Evolutionary conservation across 2,329 filamentous ascomycete species (phyloP).

Genomic region (Penicillium sp.): DNA sequence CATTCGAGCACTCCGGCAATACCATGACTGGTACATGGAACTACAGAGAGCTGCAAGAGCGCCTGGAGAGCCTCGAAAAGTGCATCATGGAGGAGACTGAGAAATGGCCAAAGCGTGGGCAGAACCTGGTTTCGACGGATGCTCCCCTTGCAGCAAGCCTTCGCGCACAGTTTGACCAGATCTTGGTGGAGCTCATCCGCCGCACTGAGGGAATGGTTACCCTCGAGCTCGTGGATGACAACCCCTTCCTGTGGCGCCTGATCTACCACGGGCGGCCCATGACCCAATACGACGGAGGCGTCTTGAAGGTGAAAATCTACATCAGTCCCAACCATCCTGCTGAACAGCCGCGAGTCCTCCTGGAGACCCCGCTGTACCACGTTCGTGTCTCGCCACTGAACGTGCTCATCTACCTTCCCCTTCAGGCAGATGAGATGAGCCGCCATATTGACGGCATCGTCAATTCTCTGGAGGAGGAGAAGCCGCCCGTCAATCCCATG

Average conservation of each 20-base stretch:
- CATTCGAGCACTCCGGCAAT: conserved; percentile 78
- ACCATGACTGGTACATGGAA: conserved; percentile 84
- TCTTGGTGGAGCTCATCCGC: conserved; percentile 71
- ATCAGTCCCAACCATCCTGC: conserved; percentile 86
- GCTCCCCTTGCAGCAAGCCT: conserved; percentile 78
- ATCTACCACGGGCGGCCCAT: conserved; percentile 90
- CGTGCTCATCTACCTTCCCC: conserved; percentile 77
- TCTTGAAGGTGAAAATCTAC: conserved; percentile 77
- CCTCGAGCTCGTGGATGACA: conserved; percentile 73
- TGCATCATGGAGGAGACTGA: conserved; percentile 71
- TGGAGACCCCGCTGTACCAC: conserved; percentile 83
- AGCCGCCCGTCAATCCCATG: conserved; percentile 84
- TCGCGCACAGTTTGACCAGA: conserved; percentile 80
- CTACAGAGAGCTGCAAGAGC: conserved; percentile 70
- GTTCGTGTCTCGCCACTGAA: conserved; percentile 80
- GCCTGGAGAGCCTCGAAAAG: conserved; percentile 68
- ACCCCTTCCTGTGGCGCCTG: conserved; percentile 86
- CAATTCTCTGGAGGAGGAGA: conserved; percentile 79
- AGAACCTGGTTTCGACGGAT: conserved; percentile 63
- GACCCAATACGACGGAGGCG: conserved; percentile 88
- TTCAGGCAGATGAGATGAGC: conserved; percentile 71
- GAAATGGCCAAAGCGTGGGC: conserved; percentile 71
- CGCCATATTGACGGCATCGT: conserved; percentile 85
- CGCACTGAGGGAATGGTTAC: conserved; percentile 71
- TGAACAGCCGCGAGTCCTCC: conserved; percentile 80